A percentile compares a stretch with the other conserved stretches of the same genome.
phyloP scores from a whole-genome alignment of 78 protist species.

The Acrasis kona region DNA sequence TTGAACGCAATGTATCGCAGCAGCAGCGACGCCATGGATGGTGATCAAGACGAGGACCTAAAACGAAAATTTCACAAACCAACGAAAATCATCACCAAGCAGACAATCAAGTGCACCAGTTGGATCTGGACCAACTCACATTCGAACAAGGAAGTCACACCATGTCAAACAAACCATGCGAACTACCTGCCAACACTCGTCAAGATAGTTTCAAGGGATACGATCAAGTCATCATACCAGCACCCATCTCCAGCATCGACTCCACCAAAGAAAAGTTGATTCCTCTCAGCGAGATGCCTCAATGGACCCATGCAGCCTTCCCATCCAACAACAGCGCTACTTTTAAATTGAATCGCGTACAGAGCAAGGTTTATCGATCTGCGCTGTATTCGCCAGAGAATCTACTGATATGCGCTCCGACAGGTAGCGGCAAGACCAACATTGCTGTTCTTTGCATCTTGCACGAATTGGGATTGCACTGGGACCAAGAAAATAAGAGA shows the following conservation, averaged over 20 bases:
- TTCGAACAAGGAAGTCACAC: constrained; percentile 13
- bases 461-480: constrained; percentile 63
- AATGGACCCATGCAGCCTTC: constrained; percentile 80
- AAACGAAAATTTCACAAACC: neutral
- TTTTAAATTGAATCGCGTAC: constrained; percentile 78
- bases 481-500: constrained; percentile 14
- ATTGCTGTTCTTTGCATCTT: constrained; percentile 95
- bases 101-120: too few species aligned
- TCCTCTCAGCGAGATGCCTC: constrained; percentile 46
- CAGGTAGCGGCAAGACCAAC: constrained; percentile 99
- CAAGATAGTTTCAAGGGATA: neutral
- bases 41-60: constrained; percentile 7
- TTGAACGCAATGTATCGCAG: neutral
- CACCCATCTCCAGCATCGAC: constrained; percentile 21
- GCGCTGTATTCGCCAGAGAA: constrained; percentile 71
- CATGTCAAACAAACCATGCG: constrained; percentile 11
- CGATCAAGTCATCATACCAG: constrained; percentile 82
- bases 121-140: constrained; percentile 14
- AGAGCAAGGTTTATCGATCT: constrained; percentile 53
- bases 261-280: constrained; percentile 20
- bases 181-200: neutral
- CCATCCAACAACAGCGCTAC: neutral
- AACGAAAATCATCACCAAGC: constrained; percentile 3
- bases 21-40: neutral
- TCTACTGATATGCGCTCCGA: constrained; percentile 98